Conservation (phyloP, 768 basidiomycete genomes). For the Russula abietina region DNA sequence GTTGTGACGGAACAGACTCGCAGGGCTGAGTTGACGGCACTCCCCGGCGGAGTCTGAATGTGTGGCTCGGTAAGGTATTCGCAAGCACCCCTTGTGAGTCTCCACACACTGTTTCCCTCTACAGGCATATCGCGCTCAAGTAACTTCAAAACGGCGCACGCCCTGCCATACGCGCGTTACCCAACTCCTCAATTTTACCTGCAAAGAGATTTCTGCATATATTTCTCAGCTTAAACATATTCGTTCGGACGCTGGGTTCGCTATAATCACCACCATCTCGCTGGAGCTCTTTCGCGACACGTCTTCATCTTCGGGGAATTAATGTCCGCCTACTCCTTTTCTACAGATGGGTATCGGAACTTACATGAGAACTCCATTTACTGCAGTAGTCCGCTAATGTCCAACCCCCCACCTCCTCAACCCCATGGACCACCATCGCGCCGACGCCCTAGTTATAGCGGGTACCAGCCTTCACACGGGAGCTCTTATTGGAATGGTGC, state of each 20-base stretch:
- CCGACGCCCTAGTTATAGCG: conserved; percentile 43
- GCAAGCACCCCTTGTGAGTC: background rate
- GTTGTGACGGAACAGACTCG: no score
- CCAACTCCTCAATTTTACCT: no score
- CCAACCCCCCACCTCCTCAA: conserved; percentile 38
- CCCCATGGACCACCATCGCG: conserved; percentile 45
- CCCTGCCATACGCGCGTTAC: background rate
- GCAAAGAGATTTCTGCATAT: background rate
- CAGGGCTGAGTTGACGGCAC: background rate
- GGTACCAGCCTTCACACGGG: conserved; percentile 42
- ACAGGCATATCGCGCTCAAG: conserved; percentile 7
- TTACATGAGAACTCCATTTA: conserved; percentile 12
- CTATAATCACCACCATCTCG: background rate
- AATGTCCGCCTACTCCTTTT: background rate
- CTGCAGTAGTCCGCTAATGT: conserved; percentile 21
- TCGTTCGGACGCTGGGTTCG: background rate
- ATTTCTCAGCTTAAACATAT: background rate
- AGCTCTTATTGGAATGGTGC: conserved; percentile 36
- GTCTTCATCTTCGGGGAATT: background rate
- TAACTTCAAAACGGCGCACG: conserved; percentile 5
- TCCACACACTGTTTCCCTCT: background rate
- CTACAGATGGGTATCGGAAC: background rate
- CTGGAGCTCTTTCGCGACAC: conserved; percentile 4
- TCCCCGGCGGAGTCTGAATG: conserved; percentile 7
- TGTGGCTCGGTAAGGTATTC: conserved; percentile 12